Evolutionary conservation across 169 alveolate species (phyloP).

Genomic region (Theileria sp.): DNA sequence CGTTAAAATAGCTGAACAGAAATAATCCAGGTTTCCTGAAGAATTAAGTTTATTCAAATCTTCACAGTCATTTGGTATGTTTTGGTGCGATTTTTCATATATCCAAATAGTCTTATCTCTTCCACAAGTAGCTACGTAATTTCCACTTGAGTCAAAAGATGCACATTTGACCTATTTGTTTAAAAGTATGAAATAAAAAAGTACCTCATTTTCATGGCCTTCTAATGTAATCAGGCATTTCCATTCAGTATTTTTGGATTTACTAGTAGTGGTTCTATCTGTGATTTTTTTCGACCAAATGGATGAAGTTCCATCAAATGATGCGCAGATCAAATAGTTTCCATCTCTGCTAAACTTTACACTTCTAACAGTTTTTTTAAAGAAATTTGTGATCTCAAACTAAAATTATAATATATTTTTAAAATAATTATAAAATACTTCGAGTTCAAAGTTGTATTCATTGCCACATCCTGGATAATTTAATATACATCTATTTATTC

Average conservation of each 20-base stretch:
- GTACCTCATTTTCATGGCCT: conserved; percentile 78
- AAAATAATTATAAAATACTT: conserved; percentile 22
- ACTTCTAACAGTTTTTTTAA: conserved; percentile 71
- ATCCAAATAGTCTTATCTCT: conserved; percentile 77
- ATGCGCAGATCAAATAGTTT: conserved; percentile 69
- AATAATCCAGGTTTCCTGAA: conserved; percentile 26
- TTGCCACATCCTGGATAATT: conserved; percentile 20
- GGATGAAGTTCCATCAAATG: conserved; percentile 71
- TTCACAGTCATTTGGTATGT: conserved; percentile 7
- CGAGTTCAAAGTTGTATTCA: conserved; percentile 41
- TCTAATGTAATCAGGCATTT: conserved; percentile 59
- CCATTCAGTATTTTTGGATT: conserved; percentile 39
- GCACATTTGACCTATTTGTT: conserved; percentile 68
- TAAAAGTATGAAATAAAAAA: neutral
- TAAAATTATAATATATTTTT: conserved; percentile 16
- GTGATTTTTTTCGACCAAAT: conserved; percentile 34
- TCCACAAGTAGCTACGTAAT: conserved; percentile 75
- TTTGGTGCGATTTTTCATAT: conserved; percentile 46
- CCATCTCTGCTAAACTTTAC: conserved; percentile 73
- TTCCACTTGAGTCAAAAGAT: conserved; percentile 65
- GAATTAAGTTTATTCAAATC: conserved; percentile 12
- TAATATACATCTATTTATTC: conserved; percentile 31
- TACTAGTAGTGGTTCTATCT: neutral
- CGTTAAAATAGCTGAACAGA: conserved; percentile 59
- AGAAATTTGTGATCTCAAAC: conserved; percentile 63